These are phyloP conservation scores for Cytospora piceicola DNA, from an alignment of 2,329 filamentous ascomycete species.

Conservation along the genomic window DNA sequence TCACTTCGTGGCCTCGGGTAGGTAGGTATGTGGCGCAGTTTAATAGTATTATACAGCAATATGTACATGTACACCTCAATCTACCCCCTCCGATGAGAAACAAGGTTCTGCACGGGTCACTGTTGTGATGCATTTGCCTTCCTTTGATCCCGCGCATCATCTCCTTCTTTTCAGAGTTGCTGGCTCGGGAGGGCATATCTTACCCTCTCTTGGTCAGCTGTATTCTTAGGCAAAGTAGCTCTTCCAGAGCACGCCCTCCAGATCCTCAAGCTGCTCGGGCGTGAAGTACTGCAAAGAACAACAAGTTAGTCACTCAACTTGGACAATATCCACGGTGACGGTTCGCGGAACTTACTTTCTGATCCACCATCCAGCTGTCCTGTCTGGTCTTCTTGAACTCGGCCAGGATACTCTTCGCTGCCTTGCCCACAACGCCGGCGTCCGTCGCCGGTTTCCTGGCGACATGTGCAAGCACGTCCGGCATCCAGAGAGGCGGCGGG, in stretches of 20 bases:
- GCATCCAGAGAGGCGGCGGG: conserved; percentile 91
- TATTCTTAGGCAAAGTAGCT: conserved; percentile 87
- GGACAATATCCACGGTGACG: no score
- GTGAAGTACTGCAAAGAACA: conserved; percentile 70
- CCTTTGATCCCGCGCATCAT: neutral
- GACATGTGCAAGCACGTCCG: conserved; percentile 83
- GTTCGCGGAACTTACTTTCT: conserved; percentile 71
- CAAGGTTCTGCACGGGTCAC: neutral
- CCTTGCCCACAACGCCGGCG: conserved; percentile 90
- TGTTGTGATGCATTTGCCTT: neutral
- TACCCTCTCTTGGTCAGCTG: no score
- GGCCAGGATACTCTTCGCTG: conserved; percentile 88
- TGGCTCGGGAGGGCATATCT: neutral
- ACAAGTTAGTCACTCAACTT: conserved; percentile 36
- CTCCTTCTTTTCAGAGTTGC: neutral
- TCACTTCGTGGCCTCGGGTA: no score
- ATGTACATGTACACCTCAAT: neutral
- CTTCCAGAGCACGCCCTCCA: conserved; percentile 98
- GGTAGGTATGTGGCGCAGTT: neutral
- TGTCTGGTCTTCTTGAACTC: conserved; percentile 99
- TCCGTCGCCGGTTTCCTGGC: conserved; percentile 86
- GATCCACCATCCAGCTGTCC: conserved; percentile 97
- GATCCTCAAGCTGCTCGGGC: conserved; percentile 87
- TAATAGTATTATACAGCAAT: neutral
- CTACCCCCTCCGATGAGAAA: neutral